These are phyloP conservation scores for Phytophthora megakarya DNA, from an alignment of 352 stramenopile genomes.

Conservation along the genomic window DNA sequence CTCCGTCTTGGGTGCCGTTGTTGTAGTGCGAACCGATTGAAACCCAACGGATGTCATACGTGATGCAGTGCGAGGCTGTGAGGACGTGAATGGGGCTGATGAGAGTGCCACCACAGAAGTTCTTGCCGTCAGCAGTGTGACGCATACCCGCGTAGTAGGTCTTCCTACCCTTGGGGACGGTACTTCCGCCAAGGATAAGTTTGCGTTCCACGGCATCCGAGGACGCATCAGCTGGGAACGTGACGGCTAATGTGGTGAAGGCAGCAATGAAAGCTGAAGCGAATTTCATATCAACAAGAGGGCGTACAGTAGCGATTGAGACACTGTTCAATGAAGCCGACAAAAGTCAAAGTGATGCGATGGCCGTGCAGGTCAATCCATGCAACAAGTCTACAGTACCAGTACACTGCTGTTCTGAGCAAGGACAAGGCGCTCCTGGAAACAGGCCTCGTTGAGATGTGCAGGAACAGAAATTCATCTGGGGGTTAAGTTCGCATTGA, in stretches of 20 bases:
- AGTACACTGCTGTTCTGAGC: background rate
- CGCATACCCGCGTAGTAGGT: conserved; percentile 46
- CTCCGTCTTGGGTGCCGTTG: conserved; percentile 46
- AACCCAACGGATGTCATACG: conserved; percentile 45
- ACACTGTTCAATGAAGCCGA: conserved; percentile 7
- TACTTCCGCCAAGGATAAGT: conserved; percentile 58
- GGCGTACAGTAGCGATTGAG: background rate
- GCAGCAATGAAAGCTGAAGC: conserved; percentile 19
- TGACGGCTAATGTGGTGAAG: conserved; percentile 15
- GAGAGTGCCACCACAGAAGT: conserved; percentile 44
- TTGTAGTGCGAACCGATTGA: conserved; percentile 63
- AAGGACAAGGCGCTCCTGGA: conserved; percentile 30
- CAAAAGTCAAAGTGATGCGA: conserved; percentile 26
- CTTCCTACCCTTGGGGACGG: conserved; percentile 44
- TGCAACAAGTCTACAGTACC: background rate
- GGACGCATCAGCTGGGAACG: background rate
- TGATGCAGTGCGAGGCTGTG: conserved; percentile 52
- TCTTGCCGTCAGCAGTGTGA: conserved; percentile 29
- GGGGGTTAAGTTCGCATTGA: conserved; percentile 15
- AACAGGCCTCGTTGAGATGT: conserved; percentile 29
- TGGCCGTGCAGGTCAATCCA: background rate
- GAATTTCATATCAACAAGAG: conserved; percentile 28
- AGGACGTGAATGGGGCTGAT: conserved; percentile 52
- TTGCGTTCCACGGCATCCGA: conserved; percentile 21
- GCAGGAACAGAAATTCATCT: conserved; percentile 9